Conservation (phyloP, 768 basidiomycete genomes). For the Filobasidium floriforme region DNA sequence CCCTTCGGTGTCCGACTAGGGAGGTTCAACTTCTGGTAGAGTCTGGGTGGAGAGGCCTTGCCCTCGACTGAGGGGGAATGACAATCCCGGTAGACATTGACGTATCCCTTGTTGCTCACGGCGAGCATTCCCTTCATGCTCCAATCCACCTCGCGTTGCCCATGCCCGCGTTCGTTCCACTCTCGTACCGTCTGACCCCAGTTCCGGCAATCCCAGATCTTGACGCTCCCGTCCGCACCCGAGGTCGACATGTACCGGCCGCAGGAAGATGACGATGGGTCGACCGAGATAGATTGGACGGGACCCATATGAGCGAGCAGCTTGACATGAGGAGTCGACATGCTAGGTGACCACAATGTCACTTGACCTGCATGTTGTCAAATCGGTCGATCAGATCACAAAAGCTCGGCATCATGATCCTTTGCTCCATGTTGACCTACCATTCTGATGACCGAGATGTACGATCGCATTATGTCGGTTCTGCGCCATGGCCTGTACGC, state of each 20-base stretch:
- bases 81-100: slow-evolving; percentile 66
- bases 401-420: not conserved
- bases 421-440: slow-evolving; percentile 38
- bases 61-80: slow-evolving; percentile 47
- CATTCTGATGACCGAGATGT: slow-evolving; percentile 89
- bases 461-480: slow-evolving; percentile 90
- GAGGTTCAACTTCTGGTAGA: slow-evolving; percentile 82
- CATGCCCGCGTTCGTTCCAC: slow-evolving; percentile 55
- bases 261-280: slow-evolving; percentile 60
- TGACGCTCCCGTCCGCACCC: slow-evolving; percentile 78
- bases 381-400: not conserved
- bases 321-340: slow-evolving; percentile 83
- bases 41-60: slow-evolving; percentile 47
- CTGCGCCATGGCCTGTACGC: slow-evolving; percentile 76
- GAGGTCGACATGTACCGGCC: slow-evolving; percentile 87
- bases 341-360: slow-evolving; percentile 94
- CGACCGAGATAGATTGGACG: slow-evolving; percentile 68
- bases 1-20: slow-evolving; percentile 68
- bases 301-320: slow-evolving; percentile 86
- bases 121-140: slow-evolving; percentile 75
- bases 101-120: slow-evolving; percentile 70
- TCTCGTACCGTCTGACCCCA: slow-evolving; percentile 80
- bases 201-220: slow-evolving; percentile 94
- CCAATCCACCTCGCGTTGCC: slow-evolving; percentile 67
- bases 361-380: slow-evolving; percentile 52